These are phyloP conservation scores for Kingdonia uniflora DNA, from an alignment of 164 flowering plant species.

Conservation along the genomic window DNA sequence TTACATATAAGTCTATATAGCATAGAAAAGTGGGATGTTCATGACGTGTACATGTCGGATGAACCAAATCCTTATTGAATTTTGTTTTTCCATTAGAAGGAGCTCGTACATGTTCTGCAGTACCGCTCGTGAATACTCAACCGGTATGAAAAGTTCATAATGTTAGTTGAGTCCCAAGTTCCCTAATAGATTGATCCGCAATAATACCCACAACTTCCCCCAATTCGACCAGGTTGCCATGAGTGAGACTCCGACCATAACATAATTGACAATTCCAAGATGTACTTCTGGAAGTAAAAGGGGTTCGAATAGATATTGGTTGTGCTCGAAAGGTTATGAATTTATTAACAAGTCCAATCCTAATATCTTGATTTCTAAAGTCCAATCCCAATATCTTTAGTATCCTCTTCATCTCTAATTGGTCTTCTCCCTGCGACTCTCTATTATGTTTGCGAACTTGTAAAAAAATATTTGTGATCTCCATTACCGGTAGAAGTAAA, in stretches of 20 bases:
- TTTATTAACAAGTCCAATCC: constrained; percentile 1
- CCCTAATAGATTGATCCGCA: background rate
- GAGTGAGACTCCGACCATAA: background rate
- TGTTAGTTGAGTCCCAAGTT: constrained; percentile 1
- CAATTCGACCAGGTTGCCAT: constrained; percentile 2
- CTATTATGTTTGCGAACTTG: too few species aligned
- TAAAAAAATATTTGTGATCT: too few species aligned
- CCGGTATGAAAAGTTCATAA: background rate
- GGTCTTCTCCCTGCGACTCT: too few species aligned
- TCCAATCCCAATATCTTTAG: too few species aligned
- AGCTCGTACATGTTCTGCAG: too few species aligned
- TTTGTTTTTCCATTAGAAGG: too few species aligned
- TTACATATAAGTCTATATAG: background rate
- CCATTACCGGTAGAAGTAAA: too few species aligned
- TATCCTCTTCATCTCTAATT: too few species aligned
- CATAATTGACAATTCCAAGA: constrained; percentile 1
- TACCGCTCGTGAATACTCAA: background rate
- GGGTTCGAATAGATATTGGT: constrained; percentile 4
- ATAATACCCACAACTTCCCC: constrained; percentile 1
- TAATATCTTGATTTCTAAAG: background rate
- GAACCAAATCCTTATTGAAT: too few species aligned
- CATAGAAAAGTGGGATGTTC: too few species aligned
- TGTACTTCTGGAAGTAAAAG: constrained; percentile 4
- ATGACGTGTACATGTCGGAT: too few species aligned
- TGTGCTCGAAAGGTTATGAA: constrained; percentile 5